A percentile compares a stretch with the other conserved stretches of the same genome.
Conservation (phyloP, 1,139 yeast species). For the Lodderomyces orthopsilosis region DNA sequence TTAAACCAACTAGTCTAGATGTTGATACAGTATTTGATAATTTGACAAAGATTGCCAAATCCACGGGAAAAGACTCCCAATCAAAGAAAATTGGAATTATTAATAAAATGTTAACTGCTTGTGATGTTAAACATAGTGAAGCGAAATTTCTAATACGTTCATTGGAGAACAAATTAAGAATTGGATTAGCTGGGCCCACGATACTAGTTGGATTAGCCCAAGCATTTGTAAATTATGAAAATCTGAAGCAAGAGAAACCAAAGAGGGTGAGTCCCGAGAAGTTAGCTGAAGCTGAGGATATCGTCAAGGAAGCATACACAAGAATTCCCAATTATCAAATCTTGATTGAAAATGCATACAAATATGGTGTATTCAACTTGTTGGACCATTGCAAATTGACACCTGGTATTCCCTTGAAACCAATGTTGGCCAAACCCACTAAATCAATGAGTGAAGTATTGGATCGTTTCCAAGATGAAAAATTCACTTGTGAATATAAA, state of each 20-base stretch:
- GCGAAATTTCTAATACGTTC: constrained; percentile 90
- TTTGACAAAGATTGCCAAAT: constrained; percentile 71
- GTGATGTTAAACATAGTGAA: constrained; percentile 67
- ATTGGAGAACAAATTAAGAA: constrained; percentile 86
- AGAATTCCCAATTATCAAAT: constrained; percentile 90
- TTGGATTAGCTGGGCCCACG: constrained; percentile 92
- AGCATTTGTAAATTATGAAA: constrained; percentile 68
- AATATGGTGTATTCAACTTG: constrained; percentile 65
- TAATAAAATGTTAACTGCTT: constrained; percentile 80
- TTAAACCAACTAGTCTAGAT: constrained; percentile 80
- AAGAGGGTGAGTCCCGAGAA: constrained; percentile 14
- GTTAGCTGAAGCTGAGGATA: constrained; percentile 67
- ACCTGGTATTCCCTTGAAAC: constrained; percentile 94
- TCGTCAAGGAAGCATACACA: constrained; percentile 80
- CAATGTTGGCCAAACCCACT: constrained; percentile 98
- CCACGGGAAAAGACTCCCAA: constrained; percentile 86
- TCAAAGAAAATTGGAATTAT: constrained; percentile 71
- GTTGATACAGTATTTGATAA: constrained; percentile 70
- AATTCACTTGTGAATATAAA: constrained; percentile 92
- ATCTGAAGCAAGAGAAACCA: constrained; percentile 18
- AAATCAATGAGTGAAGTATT: constrained; percentile 86
- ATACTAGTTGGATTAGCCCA: constrained; percentile 82
- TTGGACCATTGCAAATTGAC: constrained; percentile 68
- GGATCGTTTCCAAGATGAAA: constrained; percentile 80
- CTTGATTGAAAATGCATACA: constrained; percentile 62